phyloP scores from a whole-genome alignment of 352 stramenopile species.

The Pythium dissotocum region DNA sequence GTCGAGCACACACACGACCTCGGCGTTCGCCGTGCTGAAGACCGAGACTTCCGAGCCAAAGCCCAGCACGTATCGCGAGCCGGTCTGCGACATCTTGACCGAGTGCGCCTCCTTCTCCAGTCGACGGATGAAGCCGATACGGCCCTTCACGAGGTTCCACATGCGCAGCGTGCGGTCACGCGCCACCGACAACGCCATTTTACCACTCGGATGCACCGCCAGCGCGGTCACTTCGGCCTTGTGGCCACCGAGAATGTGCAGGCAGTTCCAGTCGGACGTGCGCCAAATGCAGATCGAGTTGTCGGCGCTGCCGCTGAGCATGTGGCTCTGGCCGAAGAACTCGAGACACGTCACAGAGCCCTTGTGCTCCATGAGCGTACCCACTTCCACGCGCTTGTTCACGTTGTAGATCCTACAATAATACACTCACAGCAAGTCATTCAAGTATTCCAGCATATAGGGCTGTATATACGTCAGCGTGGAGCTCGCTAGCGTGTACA shows the following conservation, averaged over 20 bases:
- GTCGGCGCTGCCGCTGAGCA: conserved; percentile 87
- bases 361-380: conserved; percentile 86
- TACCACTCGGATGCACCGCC: conserved; percentile 86
- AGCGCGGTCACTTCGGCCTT: conserved; percentile 86
- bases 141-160: conserved; percentile 90
- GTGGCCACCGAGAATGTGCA: conserved; percentile 89
- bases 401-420: conserved; percentile 83
- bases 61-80: conserved; percentile 65
- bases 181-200: conserved; percentile 85
- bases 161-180: conserved; percentile 85
- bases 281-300: conserved; percentile 91
- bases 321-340: conserved; percentile 85
- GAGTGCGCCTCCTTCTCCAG: conserved; percentile 79
- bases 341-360: conserved; percentile 85
- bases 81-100: conserved; percentile 77
- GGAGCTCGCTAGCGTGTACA: not conserved
- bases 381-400: conserved; percentile 85
- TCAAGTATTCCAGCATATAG: not conserved
- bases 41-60: conserved; percentile 77
- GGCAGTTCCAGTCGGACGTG: conserved; percentile 87
- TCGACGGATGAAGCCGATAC: conserved; percentile 85
- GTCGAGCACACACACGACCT: conserved; percentile 67
- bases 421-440: conserved; percentile 18
- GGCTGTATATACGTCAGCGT: not conserved
- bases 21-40: conserved; percentile 80